Evolutionary conservation across 2,329 filamentous ascomycete genomes (phyloP), one percentile per base, ranked within the genome.

Genomic region (Hymenoscyphus infarciens): DNA sequence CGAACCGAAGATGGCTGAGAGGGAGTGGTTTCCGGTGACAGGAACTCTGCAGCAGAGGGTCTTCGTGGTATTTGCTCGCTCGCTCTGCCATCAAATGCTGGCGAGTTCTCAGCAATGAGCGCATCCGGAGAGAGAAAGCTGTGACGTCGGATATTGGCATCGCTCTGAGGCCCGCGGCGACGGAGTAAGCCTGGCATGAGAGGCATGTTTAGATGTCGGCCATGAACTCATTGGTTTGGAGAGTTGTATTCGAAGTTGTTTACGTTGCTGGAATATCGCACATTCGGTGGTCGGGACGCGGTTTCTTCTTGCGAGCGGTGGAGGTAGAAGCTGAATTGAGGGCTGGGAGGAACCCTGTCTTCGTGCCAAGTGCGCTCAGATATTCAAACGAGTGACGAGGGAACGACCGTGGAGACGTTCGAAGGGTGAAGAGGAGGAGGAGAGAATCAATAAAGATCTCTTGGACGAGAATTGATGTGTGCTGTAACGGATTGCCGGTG

Each of bases 11-110:
- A 55, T 56, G 64, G 38, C 16, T 56, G 59, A 35, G 65, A 63
- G 27, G 39, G 39, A 10, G 62, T 66, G 8, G 63, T 56, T 8
- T 57, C 57, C 49, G 70, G 69, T 31, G 69, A 65, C 27, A 71
- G 63, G 54, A 73, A 71, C 5, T 73, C 69, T 52, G 69, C 67
- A n/a, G 65, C 64, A 8, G 68, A 71, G 6, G 70, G 69, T 49
- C 68, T 63, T 61, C 72, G 68, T 53, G 73, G 68, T 11, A 73
- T 71, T 63, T 74, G 73, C 63, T 75, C 73, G 64, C 72, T 74
- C 38, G 68, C 68, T 63, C 73, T 71, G 59, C 71, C 65, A 67
- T 69, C 67, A 19, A 68, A 57, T 13, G 64, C 59, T 22, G 61
- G 64, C 31, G 66, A 57, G 66, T 60, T 49, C 42, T 59, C 57